Evolutionary conservation across 768 basidiomycete species (phyloP), one percentile per base, ranked within the genome.

Genomic region (Lentinula guzmanii): DNA sequence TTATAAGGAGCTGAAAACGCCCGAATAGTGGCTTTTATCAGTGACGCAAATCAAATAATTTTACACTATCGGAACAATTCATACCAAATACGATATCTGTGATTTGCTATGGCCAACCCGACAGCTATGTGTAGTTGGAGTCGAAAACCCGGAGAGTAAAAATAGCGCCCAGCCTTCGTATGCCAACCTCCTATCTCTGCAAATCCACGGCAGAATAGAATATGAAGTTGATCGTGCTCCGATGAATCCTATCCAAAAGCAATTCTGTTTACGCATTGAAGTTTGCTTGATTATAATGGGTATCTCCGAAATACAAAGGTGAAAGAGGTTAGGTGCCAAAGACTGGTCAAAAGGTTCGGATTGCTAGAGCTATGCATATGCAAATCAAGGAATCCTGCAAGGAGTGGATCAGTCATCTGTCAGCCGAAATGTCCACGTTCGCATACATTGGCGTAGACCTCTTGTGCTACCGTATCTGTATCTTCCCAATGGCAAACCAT

Each of bases 401-500:
- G 10, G 28, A 9, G n/a, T 18, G 5, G 10, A 50, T 46, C 58
- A 59, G 45, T 45, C 4, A 9, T n/a, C 7, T 15, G 24, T n/a
- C 16, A 34, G 11, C 58, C 37, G 37, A 48, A 18, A 43, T 11
- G 10, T 15, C 16, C 16, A 21, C 10, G 46, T 11, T 11, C 5
- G 76, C 89, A 64, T 74, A 92, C 91, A 69, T 91, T 94, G 52
- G 80, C 79, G 74, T 82, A 91, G 70, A 93, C 78, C 73, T 93
- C 91, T 71, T 91, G 86, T 45, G 86, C 81, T 62, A 91, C 85
- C 55, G 80, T 77, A 69, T 94, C 92, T 57, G 84, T 82, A 64
- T 93, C 91, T 76, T 94, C 91, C 91, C 91, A 94, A 68, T 94
- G 92, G 64, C 89, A 91, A 53, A 81, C 82, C 75, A 94, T 83